Evolutionary conservation across 805 yeast species (phyloP).

Genomic region (Myxozyma vanderwaltii): DNA sequence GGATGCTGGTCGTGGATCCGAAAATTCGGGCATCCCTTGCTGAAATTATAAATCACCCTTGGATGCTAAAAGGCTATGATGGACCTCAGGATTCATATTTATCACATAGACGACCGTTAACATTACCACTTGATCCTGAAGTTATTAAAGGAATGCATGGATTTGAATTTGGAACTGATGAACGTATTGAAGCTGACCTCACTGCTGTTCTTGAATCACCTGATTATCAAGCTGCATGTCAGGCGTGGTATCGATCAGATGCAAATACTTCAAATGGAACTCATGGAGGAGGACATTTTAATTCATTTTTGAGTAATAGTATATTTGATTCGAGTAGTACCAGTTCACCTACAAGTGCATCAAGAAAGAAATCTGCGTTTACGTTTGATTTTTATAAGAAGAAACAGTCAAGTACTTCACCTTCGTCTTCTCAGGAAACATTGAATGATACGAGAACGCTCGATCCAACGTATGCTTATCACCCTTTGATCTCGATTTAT

Average conservation of each 20-base stretch:
- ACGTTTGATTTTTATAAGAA: slow-evolving; percentile 37
- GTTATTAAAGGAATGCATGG: slow-evolving; percentile 75
- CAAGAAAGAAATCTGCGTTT: slow-evolving; percentile 24
- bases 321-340: slow-evolving; percentile 7
- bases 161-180: slow-evolving; percentile 75
- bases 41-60: slow-evolving; percentile 85
- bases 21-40: slow-evolving; percentile 71
- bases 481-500: slow-evolving; percentile 86
- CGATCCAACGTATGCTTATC: slow-evolving; percentile 85
- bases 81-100: slow-evolving; percentile 67
- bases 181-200: slow-evolving; percentile 58
- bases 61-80: slow-evolving; percentile 92
- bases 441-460: slow-evolving; percentile 42
- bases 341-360: not conserved
- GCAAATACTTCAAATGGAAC: not conserved
- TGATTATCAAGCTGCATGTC: slow-evolving; percentile 63
- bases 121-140: slow-evolving; percentile 63
- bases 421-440: slow-evolving; percentile 30
- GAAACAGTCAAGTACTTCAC: slow-evolving; percentile 19
- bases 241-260: slow-evolving; percentile 58
- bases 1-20: slow-evolving; percentile 93
- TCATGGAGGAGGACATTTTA: slow-evolving; percentile 4
- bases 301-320: not conserved
- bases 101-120: slow-evolving; percentile 77
- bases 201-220: slow-evolving; percentile 60